Evolutionary conservation across 352 stramenopile genomes (phyloP), one percentile per base, ranked within the genome.

Genomic region (Globisporangium cystogenes): DNA sequence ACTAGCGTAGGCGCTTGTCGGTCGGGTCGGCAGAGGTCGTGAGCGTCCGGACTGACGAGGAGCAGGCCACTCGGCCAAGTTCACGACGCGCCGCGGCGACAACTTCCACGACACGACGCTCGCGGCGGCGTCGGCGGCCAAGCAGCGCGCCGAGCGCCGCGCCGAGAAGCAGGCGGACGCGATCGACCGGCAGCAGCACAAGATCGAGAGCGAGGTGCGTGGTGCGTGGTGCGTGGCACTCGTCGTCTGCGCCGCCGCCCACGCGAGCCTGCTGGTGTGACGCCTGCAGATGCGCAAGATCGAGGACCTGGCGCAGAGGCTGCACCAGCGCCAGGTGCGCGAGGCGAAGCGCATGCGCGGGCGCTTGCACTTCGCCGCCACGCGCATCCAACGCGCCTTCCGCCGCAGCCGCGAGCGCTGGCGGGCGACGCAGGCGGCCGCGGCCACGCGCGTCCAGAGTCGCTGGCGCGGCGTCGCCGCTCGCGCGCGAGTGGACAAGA

Each of bases 71-170:
- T 93, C 82, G 10, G 86, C 62, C 68, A 93, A 93, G 57, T 93
- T 93, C 55, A 88, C 82, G 2, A 87, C 85, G 64, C 68, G 71
- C 20, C 82, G 88, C 68, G 57, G 64, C 8, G 60, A 53, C 26
- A 88, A 89, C 48, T 91, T 89, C 45, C 68, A 82, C 7, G 82
- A 93, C 54, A 90, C 80, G 20, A 89, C 76, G 1, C 65, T 93
- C 31, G 70, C 74, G 6, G 82, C 74, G 7, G 80, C 82, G 6
- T 90, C 82, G 7, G 76, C 72, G 4, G 80, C 82, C 1, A 88
- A 87, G 51, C 51, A 69, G 15, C 74, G 82, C 27, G 70, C 78
- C 7, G 81, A 93, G 47, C 62, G 58, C 39, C 89, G 82, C 48
- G 51, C 85, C 39, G 72, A 87, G 53, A 64, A 68, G 10, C 82